A percentile compares a stretch with the other conserved stretches of the same genome.
phyloP scores from a whole-genome alignment of 73 alveolate species.

The Paramecium sexaurelia region DNA sequence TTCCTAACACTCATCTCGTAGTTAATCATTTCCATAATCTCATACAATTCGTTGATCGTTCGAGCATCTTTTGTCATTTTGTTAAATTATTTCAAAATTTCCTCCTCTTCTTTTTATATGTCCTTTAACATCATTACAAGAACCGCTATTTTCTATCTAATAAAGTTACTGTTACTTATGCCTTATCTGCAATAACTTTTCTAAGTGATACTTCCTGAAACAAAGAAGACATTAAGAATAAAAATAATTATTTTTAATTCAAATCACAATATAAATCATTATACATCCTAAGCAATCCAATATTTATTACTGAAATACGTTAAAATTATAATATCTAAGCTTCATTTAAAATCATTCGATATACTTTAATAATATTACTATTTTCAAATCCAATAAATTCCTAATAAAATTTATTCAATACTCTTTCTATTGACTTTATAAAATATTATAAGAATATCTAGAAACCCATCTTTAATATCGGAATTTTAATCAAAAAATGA shows the following conservation, averaged over 20 bases:
- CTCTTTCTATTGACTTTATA: no score
- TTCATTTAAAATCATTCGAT: no score
- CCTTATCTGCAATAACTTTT: background rate
- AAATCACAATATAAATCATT: background rate
- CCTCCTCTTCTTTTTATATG: conserved; percentile 43
- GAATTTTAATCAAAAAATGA: no score
- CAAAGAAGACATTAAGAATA: conserved; percentile 6
- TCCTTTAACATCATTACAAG: conserved; percentile 4
- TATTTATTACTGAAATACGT: no score
- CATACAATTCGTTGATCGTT: conserved; percentile 4
- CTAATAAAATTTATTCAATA: no score
- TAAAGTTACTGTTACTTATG: conserved; percentile 1
- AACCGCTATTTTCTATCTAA: background rate
- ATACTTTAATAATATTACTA: no score
- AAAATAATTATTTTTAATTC: background rate
- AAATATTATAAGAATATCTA: no score
- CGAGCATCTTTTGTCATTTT: conserved; percentile 40
- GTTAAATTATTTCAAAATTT: conserved; percentile 30
- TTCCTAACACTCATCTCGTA: conserved; percentile 49
- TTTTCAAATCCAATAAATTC: no score
- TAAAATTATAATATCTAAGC: no score
- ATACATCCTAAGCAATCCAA: background rate
- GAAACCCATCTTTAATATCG: no score
- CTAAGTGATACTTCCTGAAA: conserved; percentile 10
- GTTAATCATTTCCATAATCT: conserved; percentile 56